A percentile compares a stretch with the other conserved stretches of the same genome.
phyloP scores from a whole-genome alignment of 73 alveolate species.

The Paramecium sexaurelia region DNA sequence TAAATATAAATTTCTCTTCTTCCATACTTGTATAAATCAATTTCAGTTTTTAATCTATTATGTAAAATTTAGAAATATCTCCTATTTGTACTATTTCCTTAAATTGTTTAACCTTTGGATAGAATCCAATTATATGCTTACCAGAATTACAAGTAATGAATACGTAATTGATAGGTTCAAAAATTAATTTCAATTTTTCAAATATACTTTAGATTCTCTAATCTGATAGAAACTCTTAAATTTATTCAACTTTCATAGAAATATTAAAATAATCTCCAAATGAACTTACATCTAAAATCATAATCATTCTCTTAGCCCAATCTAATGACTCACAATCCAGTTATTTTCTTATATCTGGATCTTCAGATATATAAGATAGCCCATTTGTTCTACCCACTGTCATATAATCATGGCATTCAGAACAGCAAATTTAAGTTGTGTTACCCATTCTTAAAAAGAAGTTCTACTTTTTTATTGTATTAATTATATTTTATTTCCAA shows the following conservation, averaged over 20 bases:
- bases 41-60: slow-evolving; percentile 5
- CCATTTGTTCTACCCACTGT: background rate
- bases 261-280: slow-evolving; percentile 47
- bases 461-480: background rate
- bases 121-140: slow-evolving; percentile 25
- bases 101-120: background rate
- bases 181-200: background rate
- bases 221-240: slow-evolving; percentile 23
- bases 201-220: background rate
- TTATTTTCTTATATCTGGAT: background rate
- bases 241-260: background rate
- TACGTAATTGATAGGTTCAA: background rate
- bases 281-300: background rate
- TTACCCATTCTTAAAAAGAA: slow-evolving; percentile 47
- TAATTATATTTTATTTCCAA: slow-evolving; percentile 2
- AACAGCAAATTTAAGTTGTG: background rate
- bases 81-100: background rate
- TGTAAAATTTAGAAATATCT: background rate
- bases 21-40: slow-evolving; percentile 35
- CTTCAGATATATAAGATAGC: background rate
- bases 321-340: background rate
- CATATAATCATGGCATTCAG: slow-evolving; percentile 20
- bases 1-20: background rate
- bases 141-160: slow-evolving; percentile 18
- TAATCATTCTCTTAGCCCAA: background rate